Evolutionary conservation across 306 rosid genomes (phyloP).

Genomic region (Hylodesmum podocarpum): DNA sequence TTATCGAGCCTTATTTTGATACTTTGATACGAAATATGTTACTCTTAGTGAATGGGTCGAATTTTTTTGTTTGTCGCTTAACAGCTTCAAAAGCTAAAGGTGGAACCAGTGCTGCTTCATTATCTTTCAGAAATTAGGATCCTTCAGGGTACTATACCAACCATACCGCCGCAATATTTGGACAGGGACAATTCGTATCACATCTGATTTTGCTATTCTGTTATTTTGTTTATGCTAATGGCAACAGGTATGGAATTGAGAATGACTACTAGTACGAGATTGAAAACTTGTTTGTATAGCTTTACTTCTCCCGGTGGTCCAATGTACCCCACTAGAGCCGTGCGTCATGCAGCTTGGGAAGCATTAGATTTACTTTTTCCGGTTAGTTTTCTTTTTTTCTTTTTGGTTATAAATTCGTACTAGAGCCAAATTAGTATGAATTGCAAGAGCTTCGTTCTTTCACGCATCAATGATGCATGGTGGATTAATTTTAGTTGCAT

Average conservation of each 20-base stretch:
- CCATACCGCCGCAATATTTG: conserved; percentile 23
- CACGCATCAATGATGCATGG: background rate
- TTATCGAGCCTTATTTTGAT: too few relatives aligned
- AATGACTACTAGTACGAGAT: conserved; percentile 88
- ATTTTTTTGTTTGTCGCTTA: conserved; percentile 20
- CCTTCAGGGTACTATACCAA: conserved; percentile 65
- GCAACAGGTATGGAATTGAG: conserved; percentile 86
- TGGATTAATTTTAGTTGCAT: background rate
- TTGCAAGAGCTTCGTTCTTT: background rate
- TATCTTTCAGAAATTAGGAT: conserved; percentile 74
- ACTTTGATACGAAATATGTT: too few relatives aligned
- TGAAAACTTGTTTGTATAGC: conserved; percentile 88
- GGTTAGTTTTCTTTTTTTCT: conserved; percentile 52
- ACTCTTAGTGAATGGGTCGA: background rate
- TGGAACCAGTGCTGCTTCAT: conserved; percentile 94
- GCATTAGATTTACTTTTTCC: conserved; percentile 89
- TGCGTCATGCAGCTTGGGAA: conserved; percentile 99
- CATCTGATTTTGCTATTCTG: conserved; percentile 8
- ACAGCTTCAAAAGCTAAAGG: conserved; percentile 94
- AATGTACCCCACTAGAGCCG: conserved; percentile 94
- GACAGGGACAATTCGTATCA: conserved; percentile 15
- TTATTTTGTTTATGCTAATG: conserved; percentile 23
- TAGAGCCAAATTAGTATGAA: background rate
- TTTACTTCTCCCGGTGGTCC: conserved; percentile 98
- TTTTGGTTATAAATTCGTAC: background rate